Evolutionary conservation across 176 grass and related monocot genomes (phyloP).

Genomic region (Pharus latifolius): DNA sequence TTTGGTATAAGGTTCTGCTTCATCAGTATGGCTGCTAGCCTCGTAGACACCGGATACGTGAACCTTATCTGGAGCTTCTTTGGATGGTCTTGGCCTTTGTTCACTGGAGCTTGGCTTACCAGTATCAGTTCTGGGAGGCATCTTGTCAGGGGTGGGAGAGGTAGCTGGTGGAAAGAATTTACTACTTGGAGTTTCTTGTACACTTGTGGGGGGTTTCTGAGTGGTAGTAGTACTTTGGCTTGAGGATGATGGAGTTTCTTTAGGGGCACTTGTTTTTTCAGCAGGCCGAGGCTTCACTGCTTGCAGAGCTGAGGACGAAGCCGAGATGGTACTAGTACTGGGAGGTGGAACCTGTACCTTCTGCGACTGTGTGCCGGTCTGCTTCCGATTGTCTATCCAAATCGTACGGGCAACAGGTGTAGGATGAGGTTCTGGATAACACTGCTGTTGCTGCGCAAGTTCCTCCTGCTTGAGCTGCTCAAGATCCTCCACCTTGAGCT

Average conservation of each 20-base stretch:
- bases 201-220: slow-evolving; percentile 9
- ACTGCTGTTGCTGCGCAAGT: background rate
- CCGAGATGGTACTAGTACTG: background rate
- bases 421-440: background rate
- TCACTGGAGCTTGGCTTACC: background rate
- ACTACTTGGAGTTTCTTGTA: background rate
- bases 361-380: background rate
- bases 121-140: background rate
- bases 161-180: slow-evolving; percentile 10
- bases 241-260: background rate
- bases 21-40: background rate
- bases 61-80: background rate
- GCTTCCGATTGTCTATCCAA: slow-evolving; percentile 3
- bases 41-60: slow-evolving; percentile 3
- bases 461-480: slow-evolving; percentile 2
- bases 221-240: background rate
- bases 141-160: background rate
- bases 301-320: slow-evolving; percentile 2
- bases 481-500: slow-evolving; percentile 20
- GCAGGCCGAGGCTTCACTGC: background rate
- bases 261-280: slow-evolving; percentile 4
- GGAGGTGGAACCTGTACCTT: slow-evolving; percentile 20
- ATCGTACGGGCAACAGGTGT: background rate
- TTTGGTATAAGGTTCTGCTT: background rate
- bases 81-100: background rate